Percentiles rank a stretch among this genome's conserved stretches.
These are phyloP conservation scores for Vitis labrusca DNA, from an alignment of 164 flowering plant genomes.

Conservation along the genomic window DNA sequence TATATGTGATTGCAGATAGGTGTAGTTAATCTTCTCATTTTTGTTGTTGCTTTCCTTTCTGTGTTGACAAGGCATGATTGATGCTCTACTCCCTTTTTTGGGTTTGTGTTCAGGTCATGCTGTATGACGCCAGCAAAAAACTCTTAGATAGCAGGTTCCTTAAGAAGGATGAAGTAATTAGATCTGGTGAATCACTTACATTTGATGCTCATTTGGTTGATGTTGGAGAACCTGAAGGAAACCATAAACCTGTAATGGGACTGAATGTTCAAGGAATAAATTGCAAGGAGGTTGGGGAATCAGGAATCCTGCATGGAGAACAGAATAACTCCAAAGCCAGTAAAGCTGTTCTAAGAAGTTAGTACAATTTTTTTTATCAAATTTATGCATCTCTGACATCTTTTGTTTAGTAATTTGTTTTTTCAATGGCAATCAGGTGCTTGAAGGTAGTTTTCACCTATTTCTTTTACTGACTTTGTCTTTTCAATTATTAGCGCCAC, in stretches of 20 bases:
- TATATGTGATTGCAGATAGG: not conserved
- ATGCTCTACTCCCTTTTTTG: not conserved
- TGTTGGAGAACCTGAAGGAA: constrained; percentile 53
- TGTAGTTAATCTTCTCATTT: not conserved
- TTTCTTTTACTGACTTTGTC: no score
- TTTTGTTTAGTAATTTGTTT: not conserved
- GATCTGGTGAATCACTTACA: constrained; percentile 52
- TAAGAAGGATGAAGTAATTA: constrained; percentile 59
- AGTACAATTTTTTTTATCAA: not conserved
- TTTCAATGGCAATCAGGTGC: no score
- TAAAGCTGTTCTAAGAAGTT: constrained; percentile 15
- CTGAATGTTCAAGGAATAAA: constrained; percentile 17
- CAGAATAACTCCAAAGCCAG: constrained; percentile 5
- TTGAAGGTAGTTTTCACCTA: no score
- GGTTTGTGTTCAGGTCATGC: constrained; percentile 46
- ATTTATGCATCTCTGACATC: not conserved
- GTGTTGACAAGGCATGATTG: not conserved
- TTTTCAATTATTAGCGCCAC: no score
- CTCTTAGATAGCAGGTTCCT: constrained; percentile 54
- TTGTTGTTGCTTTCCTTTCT: not conserved
- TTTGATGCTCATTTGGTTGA: constrained; percentile 67
- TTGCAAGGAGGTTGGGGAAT: constrained; percentile 10
- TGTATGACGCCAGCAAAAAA: constrained; percentile 57
- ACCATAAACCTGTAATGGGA: constrained; percentile 18
- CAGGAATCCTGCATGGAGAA: constrained; percentile 3